Evolutionary conservation across 2,329 filamentous ascomycete genomes (phyloP).

Genomic region (Sclerotiophoma versabilis): DNA sequence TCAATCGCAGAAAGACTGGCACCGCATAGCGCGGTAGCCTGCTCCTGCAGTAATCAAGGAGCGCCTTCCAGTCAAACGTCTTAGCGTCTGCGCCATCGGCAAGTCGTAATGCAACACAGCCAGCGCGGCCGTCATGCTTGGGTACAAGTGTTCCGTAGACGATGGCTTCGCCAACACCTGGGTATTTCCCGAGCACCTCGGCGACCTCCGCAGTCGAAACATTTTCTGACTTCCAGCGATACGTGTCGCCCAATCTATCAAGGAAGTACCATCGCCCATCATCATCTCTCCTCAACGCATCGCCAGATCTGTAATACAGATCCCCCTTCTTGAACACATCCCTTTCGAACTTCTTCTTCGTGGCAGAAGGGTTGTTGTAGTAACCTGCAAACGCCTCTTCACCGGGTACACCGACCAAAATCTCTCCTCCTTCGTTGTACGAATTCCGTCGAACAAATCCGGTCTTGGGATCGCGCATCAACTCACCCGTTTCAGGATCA

Average conservation of each 20-base stretch:
- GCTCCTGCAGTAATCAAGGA: constrained; percentile 30
- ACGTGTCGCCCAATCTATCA: constrained; percentile 56
- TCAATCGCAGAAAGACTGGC: constrained; percentile 72
- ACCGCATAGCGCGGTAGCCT: constrained; percentile 74
- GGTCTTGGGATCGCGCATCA: constrained; percentile 69
- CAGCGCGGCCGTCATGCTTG: constrained; percentile 58
- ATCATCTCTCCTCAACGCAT: constrained; percentile 51
- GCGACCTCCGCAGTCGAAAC: constrained; percentile 57
- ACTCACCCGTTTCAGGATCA: constrained; percentile 71
- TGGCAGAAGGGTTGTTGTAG: constrained; percentile 69
- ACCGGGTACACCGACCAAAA: constrained; percentile 68
- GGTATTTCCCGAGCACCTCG: constrained; percentile 51
- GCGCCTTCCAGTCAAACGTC: constrained; percentile 35
- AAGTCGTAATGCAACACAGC: constrained; percentile 64
- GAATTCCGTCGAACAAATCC: constrained; percentile 69
- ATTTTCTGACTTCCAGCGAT: constrained; percentile 58
- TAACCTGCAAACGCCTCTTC: constrained; percentile 65
- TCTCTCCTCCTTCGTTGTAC: constrained; percentile 74
- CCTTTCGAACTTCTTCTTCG: constrained; percentile 60
- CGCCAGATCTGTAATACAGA: constrained; percentile 55
- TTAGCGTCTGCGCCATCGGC: constrained; percentile 47
- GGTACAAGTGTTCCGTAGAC: constrained; percentile 57
- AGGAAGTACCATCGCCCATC: constrained; percentile 58
- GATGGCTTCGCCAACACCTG: constrained; percentile 53
- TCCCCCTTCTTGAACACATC: constrained; percentile 55